Evolutionary conservation across 75 land plant species (phyloP), one percentile per base, ranked within the genome.

Genomic region (Chamaecyparis obtusa): DNA sequence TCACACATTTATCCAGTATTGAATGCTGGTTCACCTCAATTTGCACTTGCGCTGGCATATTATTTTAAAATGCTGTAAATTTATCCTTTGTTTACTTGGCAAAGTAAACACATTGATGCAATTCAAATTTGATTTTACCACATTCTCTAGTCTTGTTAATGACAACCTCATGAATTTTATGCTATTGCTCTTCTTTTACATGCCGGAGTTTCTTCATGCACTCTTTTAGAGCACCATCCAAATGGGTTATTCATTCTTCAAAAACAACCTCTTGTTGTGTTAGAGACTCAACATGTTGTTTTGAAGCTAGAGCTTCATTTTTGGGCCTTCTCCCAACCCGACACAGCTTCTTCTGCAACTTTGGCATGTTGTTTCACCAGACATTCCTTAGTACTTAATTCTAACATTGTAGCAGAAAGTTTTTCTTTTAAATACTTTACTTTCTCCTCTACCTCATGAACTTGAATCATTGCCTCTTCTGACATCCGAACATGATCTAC

Each of bases 261-360:
- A 91, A 89, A 36, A 91, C 90, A 78, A 89, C 91, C 86, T 92
- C 95, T 37, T 87, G 87, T 43, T 95, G 92, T 49, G 90, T 88
- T 14, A 93, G 91, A 90, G 93, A 87, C 84, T 97, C 99, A 39
- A 96, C 86, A 86, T 95, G 95, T 81, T 88, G 89, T 87, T 96
- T 95, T 86, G 96, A 86, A 55, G 94, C 91, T 60, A 86, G 14
- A 32, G 95, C 91, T 91, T 97, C 99, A n/a, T 17, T 90, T 90
- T 90, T 95, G 96, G 74, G 99, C 95, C 87, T 97, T 95, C 76
- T 97, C 98, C 99, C 99, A 97, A 94, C 95, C 95, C 64, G 90
- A 88, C 32, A 94, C 93, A 60, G 95, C 95, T 56, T 94, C 95
- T 91, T 94, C 95, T 10, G 95, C 95, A 85, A 94, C 95, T 78